Evolutionary conservation across 257 asterid genomes (phyloP).

Genomic region (Eucommia ulmoides): DNA sequence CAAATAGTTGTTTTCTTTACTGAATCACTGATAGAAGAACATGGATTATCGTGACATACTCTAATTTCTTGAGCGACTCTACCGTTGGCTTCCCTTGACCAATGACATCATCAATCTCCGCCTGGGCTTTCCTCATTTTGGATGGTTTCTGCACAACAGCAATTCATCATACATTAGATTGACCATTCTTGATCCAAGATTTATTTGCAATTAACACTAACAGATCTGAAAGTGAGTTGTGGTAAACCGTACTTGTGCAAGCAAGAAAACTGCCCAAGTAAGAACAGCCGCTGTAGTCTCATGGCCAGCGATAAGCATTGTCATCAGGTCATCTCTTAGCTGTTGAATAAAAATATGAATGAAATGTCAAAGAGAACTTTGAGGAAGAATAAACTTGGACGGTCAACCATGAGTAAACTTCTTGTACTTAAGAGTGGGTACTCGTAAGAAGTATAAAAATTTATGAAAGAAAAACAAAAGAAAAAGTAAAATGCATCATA

Average conservation of each 20-base stretch:
- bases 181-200: no score
- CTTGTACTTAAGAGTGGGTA: no score
- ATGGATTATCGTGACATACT: conserved; percentile 41
- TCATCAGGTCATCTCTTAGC: conserved; percentile 97
- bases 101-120: conserved; percentile 74
- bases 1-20: no score
- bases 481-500: no score
- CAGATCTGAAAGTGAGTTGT: conserved; percentile 1
- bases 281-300: conserved; percentile 99
- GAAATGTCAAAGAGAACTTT: neutral
- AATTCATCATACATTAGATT: conserved; percentile 10
- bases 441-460: no score
- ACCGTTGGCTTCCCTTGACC: conserved; percentile 45
- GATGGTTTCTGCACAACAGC: conserved; percentile 56
- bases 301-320: conserved; percentile 98
- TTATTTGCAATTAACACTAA: neutral
- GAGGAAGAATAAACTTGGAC: neutral
- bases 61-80: conserved; percentile 62
- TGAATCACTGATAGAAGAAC: no score
- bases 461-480: no score
- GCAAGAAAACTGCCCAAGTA: conserved; percentile 90
- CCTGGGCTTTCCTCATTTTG: conserved; percentile 91
- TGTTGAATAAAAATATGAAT: conserved; percentile 15
- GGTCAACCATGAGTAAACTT: no score
- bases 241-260: conserved; percentile 59